Conservation (phyloP, 768 basidiomycete genomes). For the Trametes elegans region DNA sequence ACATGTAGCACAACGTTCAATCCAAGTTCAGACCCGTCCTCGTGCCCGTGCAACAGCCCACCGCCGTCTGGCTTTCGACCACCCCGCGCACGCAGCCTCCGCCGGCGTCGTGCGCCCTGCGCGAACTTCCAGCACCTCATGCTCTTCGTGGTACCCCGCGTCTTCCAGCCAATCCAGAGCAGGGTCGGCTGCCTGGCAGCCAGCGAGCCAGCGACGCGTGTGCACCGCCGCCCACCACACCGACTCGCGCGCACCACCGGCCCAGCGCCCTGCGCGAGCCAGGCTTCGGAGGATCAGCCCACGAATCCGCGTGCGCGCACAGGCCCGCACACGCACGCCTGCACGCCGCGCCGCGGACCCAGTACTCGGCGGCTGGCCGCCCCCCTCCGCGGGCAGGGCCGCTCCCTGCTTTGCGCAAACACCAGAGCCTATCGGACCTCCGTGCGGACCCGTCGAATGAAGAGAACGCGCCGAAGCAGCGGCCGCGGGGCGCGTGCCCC, state of each 20-base stretch:
- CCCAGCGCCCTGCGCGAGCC: background rate
- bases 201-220: too few relatives aligned
- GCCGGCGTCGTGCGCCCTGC: too few relatives aligned
- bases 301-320: too few relatives aligned
- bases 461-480: constrained; percentile 2
- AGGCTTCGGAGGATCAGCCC: too few relatives aligned
- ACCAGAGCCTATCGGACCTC: constrained; percentile 9
- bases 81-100: background rate
- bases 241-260: background rate
- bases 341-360: too few relatives aligned
- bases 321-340: too few relatives aligned
- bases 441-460: constrained; percentile 8
- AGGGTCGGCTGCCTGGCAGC: too few relatives aligned
- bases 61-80: background rate
- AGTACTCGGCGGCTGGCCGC: too few relatives aligned
- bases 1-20: background rate
- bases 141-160: too few relatives aligned
- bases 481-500: background rate
- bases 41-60: background rate
- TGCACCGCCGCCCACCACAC: too few relatives aligned
- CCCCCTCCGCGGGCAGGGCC: background rate
- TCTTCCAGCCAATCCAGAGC: too few relatives aligned
- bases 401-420: background rate
- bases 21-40: background rate
- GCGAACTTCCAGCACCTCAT: too few relatives aligned